Evolutionary conservation across 805 yeast genomes (phyloP).

Genomic region (Candida qinlingensis): DNA sequence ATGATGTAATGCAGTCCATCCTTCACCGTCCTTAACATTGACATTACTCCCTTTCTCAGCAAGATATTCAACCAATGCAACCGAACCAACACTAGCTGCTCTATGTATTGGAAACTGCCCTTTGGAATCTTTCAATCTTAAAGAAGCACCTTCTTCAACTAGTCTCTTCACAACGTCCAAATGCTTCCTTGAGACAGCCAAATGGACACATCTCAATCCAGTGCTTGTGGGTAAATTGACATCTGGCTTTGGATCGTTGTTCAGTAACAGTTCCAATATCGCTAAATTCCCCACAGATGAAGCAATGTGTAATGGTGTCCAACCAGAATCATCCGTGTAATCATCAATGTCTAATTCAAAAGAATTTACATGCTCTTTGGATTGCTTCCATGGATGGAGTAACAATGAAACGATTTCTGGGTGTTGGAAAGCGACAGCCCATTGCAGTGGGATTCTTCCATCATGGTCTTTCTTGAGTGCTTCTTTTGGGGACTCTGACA

Average conservation of each 20-base stretch:
- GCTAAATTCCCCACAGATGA: slow-evolving; percentile 63
- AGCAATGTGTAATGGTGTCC: slow-evolving; percentile 87
- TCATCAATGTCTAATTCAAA: slow-evolving; percentile 60
- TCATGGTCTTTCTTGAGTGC: slow-evolving; percentile 57
- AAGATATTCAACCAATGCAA: slow-evolving; percentile 49
- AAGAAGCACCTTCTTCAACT: slow-evolving; percentile 51
- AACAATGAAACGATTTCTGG: slow-evolving; percentile 45
- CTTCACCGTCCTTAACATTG: slow-evolving; percentile 61
- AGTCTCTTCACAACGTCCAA: slow-evolving; percentile 46
- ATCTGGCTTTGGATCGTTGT: slow-evolving; percentile 49
- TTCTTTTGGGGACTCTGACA: slow-evolving; percentile 40
- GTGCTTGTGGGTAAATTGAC: slow-evolving; percentile 55
- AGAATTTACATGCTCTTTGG: slow-evolving; percentile 11
- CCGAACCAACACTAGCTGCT: slow-evolving; percentile 75
- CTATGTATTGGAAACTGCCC: slow-evolving; percentile 70
- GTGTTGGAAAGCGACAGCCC: slow-evolving; percentile 75
- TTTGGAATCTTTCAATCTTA: slow-evolving; percentile 59
- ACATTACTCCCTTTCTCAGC: slow-evolving; percentile 53
- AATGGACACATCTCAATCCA: slow-evolving; percentile 72
- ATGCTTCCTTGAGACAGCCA: slow-evolving; percentile 70
- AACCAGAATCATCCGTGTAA: slow-evolving; percentile 66
- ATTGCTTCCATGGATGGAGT: slow-evolving; percentile 29
- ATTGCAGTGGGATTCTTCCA: slow-evolving; percentile 75
- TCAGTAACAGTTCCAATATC: slow-evolving; percentile 46
- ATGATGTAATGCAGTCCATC: slow-evolving; percentile 87